Conservation (phyloP, 805 yeast species). For the Ogataea nitratoaversa region DNA sequence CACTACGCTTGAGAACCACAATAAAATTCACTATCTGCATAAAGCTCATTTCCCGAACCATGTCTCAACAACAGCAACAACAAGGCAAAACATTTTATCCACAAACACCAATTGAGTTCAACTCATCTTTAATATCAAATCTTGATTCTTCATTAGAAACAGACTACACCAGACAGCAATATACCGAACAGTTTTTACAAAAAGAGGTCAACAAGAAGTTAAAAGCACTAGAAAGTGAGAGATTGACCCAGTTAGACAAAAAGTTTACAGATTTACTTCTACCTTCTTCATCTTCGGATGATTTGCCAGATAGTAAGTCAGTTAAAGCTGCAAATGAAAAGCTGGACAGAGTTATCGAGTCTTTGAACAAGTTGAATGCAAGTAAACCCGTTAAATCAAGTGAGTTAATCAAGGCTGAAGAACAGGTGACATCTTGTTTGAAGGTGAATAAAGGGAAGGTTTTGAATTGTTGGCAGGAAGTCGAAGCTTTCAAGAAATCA, state of each 20-base stretch:
- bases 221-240: conserved; percentile 47
- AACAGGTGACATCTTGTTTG: conserved; percentile 54
- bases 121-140: conserved; percentile 58
- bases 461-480: conserved; percentile 80
- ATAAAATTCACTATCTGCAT: no score
- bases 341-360: conserved; percentile 34
- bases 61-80: conserved; percentile 4
- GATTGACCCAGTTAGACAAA: conserved; percentile 47
- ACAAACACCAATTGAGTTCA: conserved; percentile 62
- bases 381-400: conserved; percentile 31
- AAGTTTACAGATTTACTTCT: conserved; percentile 42
- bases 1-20: no score
- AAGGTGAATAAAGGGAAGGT: conserved; percentile 58
- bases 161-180: conserved; percentile 67
- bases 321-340: conserved; percentile 26
- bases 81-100: conserved; percentile 67
- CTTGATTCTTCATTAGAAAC: conserved; percentile 57
- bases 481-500: conserved; percentile 59
- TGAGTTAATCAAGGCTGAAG: conserved; percentile 43
- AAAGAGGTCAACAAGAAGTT: conserved; percentile 59
- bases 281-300: conserved; percentile 32
- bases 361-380: conserved; percentile 29
- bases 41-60: no score
- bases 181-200: conserved; percentile 62
- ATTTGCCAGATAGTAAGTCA: conserved; percentile 16